phyloP scores from a whole-genome alignment of 2,329 filamentous ascomycete genomes.

The Nemania serpens region DNA sequence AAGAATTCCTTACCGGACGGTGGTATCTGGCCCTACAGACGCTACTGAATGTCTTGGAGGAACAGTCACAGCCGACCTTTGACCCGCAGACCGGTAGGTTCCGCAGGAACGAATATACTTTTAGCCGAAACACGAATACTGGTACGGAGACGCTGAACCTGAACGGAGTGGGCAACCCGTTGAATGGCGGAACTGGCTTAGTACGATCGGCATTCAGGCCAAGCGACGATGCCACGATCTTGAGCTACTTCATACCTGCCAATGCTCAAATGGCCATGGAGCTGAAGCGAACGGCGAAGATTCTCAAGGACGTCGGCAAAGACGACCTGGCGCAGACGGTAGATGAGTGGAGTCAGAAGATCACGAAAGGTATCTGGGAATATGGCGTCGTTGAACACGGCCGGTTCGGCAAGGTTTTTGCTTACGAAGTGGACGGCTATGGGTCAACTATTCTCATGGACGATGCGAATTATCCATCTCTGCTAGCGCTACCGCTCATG shows the following conservation, averaged over 20 bases:
- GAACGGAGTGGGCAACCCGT: conserved; percentile 84
- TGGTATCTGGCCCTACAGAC: conserved; percentile 81
- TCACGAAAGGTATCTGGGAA: conserved; percentile 79
- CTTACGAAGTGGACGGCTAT: conserved; percentile 87
- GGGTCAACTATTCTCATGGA: conserved; percentile 85
- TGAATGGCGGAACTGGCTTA: conserved; percentile 82
- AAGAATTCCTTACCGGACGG: conserved; percentile 74
- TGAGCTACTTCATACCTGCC: conserved; percentile 92
- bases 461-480: conserved; percentile 83
- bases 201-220: conserved; percentile 92
- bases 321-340: conserved; percentile 58
- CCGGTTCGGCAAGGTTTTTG: conserved; percentile 78
- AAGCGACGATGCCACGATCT: conserved; percentile 90
- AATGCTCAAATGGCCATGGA: conserved; percentile 97
- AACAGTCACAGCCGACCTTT: conserved; percentile 84
- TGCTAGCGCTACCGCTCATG: conserved; percentile 77
- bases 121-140: conserved; percentile 76
- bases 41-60: conserved; percentile 72
- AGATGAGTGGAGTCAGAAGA: conserved; percentile 62
- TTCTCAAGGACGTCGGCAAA: conserved; percentile 68
- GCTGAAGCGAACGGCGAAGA: conserved; percentile 71
- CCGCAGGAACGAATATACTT: conserved; percentile 79
- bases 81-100: conserved; percentile 67
- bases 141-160: conserved; percentile 92
- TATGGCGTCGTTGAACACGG: conserved; percentile 80